Evolutionary conservation across 2,329 filamentous ascomycete species (phyloP).

Genomic region (Pseudogymnoascus sp.): DNA sequence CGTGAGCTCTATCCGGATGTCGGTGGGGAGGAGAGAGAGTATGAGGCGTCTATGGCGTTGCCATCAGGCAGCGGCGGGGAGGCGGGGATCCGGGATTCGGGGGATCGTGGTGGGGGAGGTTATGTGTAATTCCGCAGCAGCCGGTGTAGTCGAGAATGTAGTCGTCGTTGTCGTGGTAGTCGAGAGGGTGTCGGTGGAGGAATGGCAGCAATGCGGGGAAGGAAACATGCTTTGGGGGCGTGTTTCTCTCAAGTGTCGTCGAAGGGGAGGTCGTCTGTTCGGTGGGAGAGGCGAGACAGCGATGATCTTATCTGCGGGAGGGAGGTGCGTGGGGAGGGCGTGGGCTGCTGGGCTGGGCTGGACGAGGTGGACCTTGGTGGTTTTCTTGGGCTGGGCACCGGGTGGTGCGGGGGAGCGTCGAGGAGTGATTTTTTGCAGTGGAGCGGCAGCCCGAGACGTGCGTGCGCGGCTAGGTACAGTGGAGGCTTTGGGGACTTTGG

Average conservation of each 20-base stretch:
- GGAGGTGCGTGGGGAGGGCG: not conserved
- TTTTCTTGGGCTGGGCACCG: not conserved
- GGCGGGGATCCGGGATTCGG: not conserved
- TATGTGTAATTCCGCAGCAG: not conserved
- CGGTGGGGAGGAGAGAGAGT: not conserved
- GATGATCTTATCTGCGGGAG: not conserved
- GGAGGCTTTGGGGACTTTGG: not conserved
- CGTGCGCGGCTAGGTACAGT: not conserved
- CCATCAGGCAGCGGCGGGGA: not conserved
- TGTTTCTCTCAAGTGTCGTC: not conserved
- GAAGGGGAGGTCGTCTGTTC: not conserved
- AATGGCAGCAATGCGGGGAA: not conserved
- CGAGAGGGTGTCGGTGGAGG: not conserved
- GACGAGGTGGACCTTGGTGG: not conserved
- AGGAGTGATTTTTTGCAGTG: not conserved
- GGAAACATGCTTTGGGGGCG: not conserved
- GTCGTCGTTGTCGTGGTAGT: not conserved
- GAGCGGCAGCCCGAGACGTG: not conserved
- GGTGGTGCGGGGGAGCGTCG: not conserved
- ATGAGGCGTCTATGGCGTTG: not conserved
- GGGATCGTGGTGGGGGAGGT: not conserved
- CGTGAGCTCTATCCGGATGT: not conserved
- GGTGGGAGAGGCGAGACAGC: not conserved
- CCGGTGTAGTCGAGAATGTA: not conserved
- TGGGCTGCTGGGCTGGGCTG: not conserved